Base-by-base conservation (phyloP, 2,329 filamentous ascomycete genomes). In the Epicoccum sorghinum region DNA sequence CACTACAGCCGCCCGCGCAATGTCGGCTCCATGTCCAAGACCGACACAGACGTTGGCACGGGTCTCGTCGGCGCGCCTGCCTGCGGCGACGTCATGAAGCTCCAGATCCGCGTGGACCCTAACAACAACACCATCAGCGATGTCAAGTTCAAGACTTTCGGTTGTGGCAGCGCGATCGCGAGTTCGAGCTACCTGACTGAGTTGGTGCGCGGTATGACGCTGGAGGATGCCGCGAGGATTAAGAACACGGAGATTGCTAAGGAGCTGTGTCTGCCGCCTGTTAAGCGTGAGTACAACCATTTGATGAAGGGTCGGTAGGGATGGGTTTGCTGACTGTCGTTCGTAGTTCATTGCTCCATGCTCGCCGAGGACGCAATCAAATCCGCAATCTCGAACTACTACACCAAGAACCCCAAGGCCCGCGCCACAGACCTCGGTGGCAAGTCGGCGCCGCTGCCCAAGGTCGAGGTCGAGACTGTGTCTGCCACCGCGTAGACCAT, bases 241-340 rank as follows among this genome's bases (percentile, higher is more conserved):
- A 89, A 91, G 80, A 99, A 99, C 79, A 96, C 93, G 3, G 93
- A 99, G 79, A 99, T 99, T 73, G 95, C 95, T 33, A 96, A 96
- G 82, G 96, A 99, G 79, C 82, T 97, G 52, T 95, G 91, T 72
- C 78, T 95, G 70, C 91, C 91, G 32, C 91, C 91, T 58, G 91
- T 96, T 45, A 96, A 96, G 80, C 78, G 90, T 92, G 80, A 77
- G 88, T 86, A 41, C 25, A 24, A 33, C 18, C 18, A 18, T 18
- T 18, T 18, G 18, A 18, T 18, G 18, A 18, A 18, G 18, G 18
- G 18, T 18, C 3, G 18, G 18, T 18, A 18, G 18, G 18, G 18
- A 18, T 18, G 18, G 14, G 3, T 1, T n/a, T 18, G 12, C 3
- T 3, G 27, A 29, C 48, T 40, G 22, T 44, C 29, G 3, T 18